Percentiles rank a stretch among this genome's conserved stretches.
These are phyloP conservation scores for Porphyrellus sp. DNA, from an alignment of 1,284 basidiomycete genomes.

Conservation along the genomic window DNA sequence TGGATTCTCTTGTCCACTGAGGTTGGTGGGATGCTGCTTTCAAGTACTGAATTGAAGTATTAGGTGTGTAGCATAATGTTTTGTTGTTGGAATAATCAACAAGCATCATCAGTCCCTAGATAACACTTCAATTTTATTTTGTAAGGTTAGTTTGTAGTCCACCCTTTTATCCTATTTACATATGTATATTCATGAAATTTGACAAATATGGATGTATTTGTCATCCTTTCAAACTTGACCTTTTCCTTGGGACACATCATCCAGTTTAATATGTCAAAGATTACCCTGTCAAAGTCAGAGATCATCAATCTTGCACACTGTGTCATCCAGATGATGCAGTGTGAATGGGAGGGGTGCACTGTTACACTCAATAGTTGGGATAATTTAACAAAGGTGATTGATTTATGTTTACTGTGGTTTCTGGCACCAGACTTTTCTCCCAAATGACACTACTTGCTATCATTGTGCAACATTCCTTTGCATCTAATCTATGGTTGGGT, in stretches of 20 bases:
- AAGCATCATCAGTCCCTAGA: no score
- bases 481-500: slow-evolving; percentile 3
- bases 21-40: no score
- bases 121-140: no score
- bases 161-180: no score
- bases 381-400: slow-evolving; percentile 30
- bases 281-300: slow-evolving; percentile 22
- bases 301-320: slow-evolving; percentile 23
- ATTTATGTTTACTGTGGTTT: slow-evolving; percentile 4
- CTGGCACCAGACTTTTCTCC: slow-evolving; percentile 2
- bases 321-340: slow-evolving; percentile 27
- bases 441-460: neutral
- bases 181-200: neutral
- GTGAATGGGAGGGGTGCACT: slow-evolving; percentile 29
- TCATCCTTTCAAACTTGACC: neutral
- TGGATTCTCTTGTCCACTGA: no score
- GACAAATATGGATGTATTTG: neutral
- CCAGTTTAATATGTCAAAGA: slow-evolving; percentile 18
- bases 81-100: no score
- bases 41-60: no score
- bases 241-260: slow-evolving; percentile 6
- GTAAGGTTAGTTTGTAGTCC: no score
- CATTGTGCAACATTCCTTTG: slow-evolving; percentile 13
- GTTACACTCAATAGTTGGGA: slow-evolving; percentile 30
- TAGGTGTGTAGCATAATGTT: no score